Conservation (phyloP, 495 filamentous ascomycete species). For the Aspergillus carlsbadensis region DNA sequence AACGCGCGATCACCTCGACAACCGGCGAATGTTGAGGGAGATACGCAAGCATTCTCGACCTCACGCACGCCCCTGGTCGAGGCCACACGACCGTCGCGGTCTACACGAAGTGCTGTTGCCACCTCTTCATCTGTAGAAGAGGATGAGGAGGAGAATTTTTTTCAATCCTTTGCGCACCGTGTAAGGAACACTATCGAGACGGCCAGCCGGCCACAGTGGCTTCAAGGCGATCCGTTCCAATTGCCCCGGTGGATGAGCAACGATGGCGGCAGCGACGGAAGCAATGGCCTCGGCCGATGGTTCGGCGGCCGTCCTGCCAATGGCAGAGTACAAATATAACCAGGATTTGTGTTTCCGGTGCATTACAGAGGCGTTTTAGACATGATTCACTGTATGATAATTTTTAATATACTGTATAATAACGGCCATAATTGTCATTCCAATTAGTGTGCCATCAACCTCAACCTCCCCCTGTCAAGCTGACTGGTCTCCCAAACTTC, state of each 20-base stretch:
- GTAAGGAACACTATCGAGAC: conserved; percentile 90
- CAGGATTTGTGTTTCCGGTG: neutral
- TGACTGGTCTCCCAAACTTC: too few relatives aligned
- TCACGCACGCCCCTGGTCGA: conserved; percentile 32
- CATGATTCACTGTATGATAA: conserved; percentile 13
- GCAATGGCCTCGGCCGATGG: conserved; percentile 43
- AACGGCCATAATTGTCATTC: neutral
- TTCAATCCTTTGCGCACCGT: conserved; percentile 77
- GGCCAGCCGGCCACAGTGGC: conserved; percentile 75
- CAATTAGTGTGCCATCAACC: too few relatives aligned
- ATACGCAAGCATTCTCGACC: conserved; percentile 28
- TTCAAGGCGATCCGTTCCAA: conserved; percentile 67
- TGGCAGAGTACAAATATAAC: conserved; percentile 43
- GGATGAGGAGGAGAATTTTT: conserved; percentile 71
- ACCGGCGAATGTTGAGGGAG: conserved; percentile 25
- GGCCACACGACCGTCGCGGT: conserved; percentile 29
- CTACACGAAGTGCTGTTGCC: conserved; percentile 25
- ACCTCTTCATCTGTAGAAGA: conserved; percentile 41
- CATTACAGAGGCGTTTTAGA: conserved; percentile 34
- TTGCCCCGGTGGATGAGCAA: conserved; percentile 77
- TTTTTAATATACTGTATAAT: conserved; percentile 5
- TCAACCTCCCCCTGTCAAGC: neutral
- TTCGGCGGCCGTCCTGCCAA: conserved; percentile 56
- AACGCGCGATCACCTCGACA: conserved; percentile 34
- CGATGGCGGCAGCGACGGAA: conserved; percentile 34